A percentile compares a stretch with the other conserved stretches of the same genome.
Conservation (phyloP, 345 rosid species). For the Erodium maritimum region DNA sequence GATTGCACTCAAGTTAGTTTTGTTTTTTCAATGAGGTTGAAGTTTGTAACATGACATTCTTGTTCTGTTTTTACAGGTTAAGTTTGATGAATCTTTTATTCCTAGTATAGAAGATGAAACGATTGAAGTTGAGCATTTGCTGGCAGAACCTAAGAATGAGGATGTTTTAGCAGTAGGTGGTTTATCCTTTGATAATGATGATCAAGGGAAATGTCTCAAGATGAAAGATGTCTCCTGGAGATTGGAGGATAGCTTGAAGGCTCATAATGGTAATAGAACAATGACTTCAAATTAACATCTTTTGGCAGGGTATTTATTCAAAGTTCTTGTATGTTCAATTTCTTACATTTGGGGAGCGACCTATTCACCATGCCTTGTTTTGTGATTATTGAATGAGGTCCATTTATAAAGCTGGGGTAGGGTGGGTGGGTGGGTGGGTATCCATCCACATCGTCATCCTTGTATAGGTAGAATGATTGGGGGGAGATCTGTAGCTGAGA, state of each 20-base stretch:
- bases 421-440: too few relatives aligned
- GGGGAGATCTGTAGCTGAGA: neutral
- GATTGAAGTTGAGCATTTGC: constrained; percentile 26
- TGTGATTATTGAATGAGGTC: neutral
- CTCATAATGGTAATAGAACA: constrained; percentile 26
- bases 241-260: constrained; percentile 31
- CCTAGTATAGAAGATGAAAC: constrained; percentile 34
- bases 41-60: neutral
- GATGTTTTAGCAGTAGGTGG: constrained; percentile 37
- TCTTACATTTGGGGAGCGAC: neutral
- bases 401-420: neutral
- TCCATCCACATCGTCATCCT: neutral
- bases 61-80: constrained; percentile 16
- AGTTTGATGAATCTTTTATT: constrained; percentile 33
- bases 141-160: constrained; percentile 42
- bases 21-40: constrained; percentile 5
- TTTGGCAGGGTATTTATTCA: constrained; percentile 5
- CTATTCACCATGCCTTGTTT: too few relatives aligned
- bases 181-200: constrained; percentile 38
- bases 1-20: neutral
- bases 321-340: neutral
- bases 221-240: constrained; percentile 37
- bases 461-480: neutral
- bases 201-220: constrained; percentile 28
- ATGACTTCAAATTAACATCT: neutral